These are phyloP conservation scores for Schoenoplectus triqueter DNA, from an alignment of 202 grass and related monocot species.

Conservation along the genomic window DNA sequence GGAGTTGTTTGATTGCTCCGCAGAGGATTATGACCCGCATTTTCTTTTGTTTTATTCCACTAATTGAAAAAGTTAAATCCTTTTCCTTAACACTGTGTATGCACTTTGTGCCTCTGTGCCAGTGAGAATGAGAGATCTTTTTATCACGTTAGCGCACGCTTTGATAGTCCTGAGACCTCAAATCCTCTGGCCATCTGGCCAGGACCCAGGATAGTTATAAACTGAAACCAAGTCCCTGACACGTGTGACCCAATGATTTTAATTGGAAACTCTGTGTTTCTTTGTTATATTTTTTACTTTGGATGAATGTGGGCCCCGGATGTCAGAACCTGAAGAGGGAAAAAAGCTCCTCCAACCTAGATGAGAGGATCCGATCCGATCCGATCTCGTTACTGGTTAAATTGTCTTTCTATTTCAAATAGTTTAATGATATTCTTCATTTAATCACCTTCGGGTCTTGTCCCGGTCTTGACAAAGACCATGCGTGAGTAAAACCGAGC, in stretches of 20 bases:
- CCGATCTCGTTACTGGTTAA: too few relatives aligned
- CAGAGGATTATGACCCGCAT: background rate
- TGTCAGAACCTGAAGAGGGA: background rate
- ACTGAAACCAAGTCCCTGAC: too few relatives aligned
- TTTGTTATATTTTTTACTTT: background rate
- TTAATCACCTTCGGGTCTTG: background rate
- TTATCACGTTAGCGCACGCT: conserved; percentile 8
- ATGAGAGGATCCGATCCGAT: background rate
- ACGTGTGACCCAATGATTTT: too few relatives aligned
- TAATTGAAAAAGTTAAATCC: conserved; percentile 3
- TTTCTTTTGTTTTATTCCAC: conserved; percentile 3
- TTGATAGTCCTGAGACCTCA: too few relatives aligned
- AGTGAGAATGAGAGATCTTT: background rate
- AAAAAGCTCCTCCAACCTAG: background rate
- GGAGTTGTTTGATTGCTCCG: background rate
- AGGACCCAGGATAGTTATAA: too few relatives aligned
- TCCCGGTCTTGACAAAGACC: background rate
- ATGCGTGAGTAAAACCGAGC: background rate
- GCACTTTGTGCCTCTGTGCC: background rate
- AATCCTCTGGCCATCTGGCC: too few relatives aligned
- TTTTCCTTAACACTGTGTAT: background rate
- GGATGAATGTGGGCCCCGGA: background rate
- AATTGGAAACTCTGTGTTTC: too few relatives aligned
- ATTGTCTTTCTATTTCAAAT: background rate
- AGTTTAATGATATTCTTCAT: conserved; percentile 11